Evolutionary conservation across 257 asterid genomes (phyloP), one percentile per base, ranked within the genome.

Genomic region (Nicotiana sylvestris): DNA sequence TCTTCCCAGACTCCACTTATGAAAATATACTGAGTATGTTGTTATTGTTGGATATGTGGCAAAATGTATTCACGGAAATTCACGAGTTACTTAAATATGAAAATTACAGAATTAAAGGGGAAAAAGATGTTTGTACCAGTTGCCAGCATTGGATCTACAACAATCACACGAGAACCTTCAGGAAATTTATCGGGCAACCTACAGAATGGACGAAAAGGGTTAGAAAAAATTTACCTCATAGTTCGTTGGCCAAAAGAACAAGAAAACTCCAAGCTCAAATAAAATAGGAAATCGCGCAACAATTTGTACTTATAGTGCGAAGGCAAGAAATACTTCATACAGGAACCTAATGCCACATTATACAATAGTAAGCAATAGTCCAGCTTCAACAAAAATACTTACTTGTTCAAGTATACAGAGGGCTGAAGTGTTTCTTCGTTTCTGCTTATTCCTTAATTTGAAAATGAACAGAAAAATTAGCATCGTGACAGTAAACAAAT

Each of bases 131-230:
- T 64, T 57, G 18, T 87, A 96, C 99, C 99, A 87, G 99, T 96
- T 84, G 98, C 99, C 27, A 96, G 96, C 99, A 96, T 96, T 83
- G 99, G 99, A 87, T 96, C 99, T 4, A 96, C 89, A 43, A 96
- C 90, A 72, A 96, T 88, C 46, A 94, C 97, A 84, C 91, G 91
- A 80, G 98, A 90, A 83, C 94, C 97, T 88, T 90, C 97, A 18
- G 97, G 92, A 87, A 96, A 93, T 85, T 88, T 91, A 81, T 92
- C 89, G 25, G 99, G 99, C 89, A 96, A 92, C 92, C 99, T 96
- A 86, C 66, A 35, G 83, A 58, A 58, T 64, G 49, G 58, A 49
- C 18, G 16, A 32, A 81, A 43, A 12, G 35, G n/a, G 83, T 66
- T 33, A 51, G 37, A 77, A 60, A 72, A 37, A 58, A 37, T 32